Evolutionary conservation across 1,139 yeast species (phyloP), one percentile per base, ranked within the genome.

Genomic region (Saccharomyces hybrid): DNA sequence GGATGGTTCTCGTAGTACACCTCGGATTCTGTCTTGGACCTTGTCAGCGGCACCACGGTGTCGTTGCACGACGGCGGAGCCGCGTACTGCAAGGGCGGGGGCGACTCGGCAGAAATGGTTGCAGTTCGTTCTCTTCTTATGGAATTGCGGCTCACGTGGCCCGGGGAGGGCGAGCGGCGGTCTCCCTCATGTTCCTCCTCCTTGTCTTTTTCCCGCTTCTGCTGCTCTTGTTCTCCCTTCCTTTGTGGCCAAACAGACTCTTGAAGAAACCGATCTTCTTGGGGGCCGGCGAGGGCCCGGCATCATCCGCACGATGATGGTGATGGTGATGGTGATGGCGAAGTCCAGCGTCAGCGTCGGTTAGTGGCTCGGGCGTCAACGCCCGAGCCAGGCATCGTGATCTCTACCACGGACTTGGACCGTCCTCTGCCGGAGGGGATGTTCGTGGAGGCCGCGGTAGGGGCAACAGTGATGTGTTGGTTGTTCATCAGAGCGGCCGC

Each of bases 181-280:
- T 16, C 51, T 32, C 14, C 49, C 48, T 16, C 51, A 29, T 7
- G 34, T 46, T 34, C 32, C 48, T 21, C 47, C 42, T 12, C 16
- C 24, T 27, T 46, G 14, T 27, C 28, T 5, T 29, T 58, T 24
- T 21, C 56, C n/a, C 14, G 58, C 47, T 21, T 49, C 44, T 8
- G n/a, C n/a, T 19, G 46, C n/a, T 29, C 28, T 5, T 29, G 59
- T 27, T 26, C 56, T 11, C 16, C 58, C 31, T 64, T 66, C 55
- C n/a, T n/a, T 66, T 71, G 49, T 68, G 66, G 6, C 75, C 72
- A 60, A 77, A 76, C 32, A 76, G 49, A 14, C 69, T 62, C 49
- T 62, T 67, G 56, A 73, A 70, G 56, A 73, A 72, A 0, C 75
- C 74, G 24, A 55, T 51, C 53, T 65, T 69, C 62, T 67, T 70